These are phyloP conservation scores for Geotrichum fermentans DNA, from an alignment of 1,139 yeast genomes.

Conservation along the genomic window DNA sequence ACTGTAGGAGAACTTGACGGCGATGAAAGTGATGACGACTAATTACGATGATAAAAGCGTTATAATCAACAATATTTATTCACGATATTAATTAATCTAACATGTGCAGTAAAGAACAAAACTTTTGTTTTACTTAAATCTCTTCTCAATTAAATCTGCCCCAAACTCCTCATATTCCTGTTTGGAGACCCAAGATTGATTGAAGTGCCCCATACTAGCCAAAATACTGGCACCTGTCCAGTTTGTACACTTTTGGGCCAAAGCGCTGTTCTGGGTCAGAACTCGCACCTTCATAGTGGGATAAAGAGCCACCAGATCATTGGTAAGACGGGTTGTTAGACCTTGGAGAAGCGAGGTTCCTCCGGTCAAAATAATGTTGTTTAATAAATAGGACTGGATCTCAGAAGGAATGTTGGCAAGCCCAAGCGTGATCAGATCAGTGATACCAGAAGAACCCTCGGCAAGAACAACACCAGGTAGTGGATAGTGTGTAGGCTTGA, in stretches of 20 bases:
- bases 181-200: conserved; percentile 91
- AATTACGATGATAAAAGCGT: too few species aligned
- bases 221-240: conserved; percentile 96
- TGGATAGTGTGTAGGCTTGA: conserved; percentile 44
- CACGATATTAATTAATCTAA: too few species aligned
- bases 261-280: conserved; percentile 36
- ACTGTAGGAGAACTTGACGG: conserved; percentile 22
- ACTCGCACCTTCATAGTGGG: conserved; percentile 62
- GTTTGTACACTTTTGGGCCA: conserved; percentile 75
- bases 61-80: too few species aligned
- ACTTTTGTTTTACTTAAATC: conserved; percentile 32
- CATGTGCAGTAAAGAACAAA: too few species aligned
- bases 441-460: conserved; percentile 49
- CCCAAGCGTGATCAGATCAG: conserved; percentile 61
- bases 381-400: conserved; percentile 77
- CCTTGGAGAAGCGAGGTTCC: conserved; percentile 82
- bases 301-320: conserved; percentile 64
- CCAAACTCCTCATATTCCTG: conserved; percentile 92
- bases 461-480: conserved; percentile 30
- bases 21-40: conserved; percentile 32
- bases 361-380: conserved; percentile 85
- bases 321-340: conserved; percentile 67
- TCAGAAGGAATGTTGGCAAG: conserved; percentile 48
- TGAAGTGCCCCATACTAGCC: conserved; percentile 89
- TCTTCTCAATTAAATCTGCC: conserved; percentile 51